Percentiles rank a stretch among this genome's conserved stretches.
phyloP scores from a whole-genome alignment of 148 eudicot species.

The Camellia sinensis region DNA sequence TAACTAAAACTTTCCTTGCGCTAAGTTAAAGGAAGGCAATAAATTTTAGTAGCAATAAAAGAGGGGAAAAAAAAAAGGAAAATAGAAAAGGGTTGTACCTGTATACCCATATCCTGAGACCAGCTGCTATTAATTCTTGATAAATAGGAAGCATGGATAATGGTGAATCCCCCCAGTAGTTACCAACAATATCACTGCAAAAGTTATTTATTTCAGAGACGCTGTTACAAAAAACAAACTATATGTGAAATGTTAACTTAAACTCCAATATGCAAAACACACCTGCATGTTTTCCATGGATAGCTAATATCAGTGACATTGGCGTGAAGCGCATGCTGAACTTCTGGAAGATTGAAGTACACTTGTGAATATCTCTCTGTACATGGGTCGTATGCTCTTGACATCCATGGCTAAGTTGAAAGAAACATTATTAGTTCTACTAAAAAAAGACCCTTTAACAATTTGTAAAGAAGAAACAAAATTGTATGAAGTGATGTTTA shows the following conservation, averaged over 20 bases:
- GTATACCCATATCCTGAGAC: conserved; percentile 82
- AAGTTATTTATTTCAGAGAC: not conserved
- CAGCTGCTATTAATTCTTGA: conserved; percentile 75
- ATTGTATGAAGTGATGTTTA: not conserved
- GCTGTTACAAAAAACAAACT: not conserved
- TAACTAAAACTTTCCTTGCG: not conserved
- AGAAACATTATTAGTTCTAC: conserved; percentile 5
- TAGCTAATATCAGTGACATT: conserved; percentile 58
- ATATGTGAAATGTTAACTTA: not conserved
- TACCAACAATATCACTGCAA: conserved; percentile 75
- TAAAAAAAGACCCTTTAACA: conserved; percentile 2
- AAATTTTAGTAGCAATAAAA: not conserved
- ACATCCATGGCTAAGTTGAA: conserved; percentile 81
- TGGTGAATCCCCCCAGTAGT: conserved; percentile 88
- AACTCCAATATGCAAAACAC: not conserved
- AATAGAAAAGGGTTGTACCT: conserved; percentile 38
- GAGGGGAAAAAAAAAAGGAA: not conserved
- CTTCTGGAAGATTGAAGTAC: conserved; percentile 89
- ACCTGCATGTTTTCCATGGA: conserved; percentile 93
- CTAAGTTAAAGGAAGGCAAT: not conserved
- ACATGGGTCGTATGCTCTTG: conserved; percentile 95
- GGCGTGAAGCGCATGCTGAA: conserved; percentile 85
- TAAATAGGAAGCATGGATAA: conserved; percentile 92
- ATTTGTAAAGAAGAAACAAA: not conserved
- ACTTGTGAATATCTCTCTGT: conserved; percentile 70